Base-by-base conservation (phyloP, 495 filamentous ascomycete species). In the Glarea lozoyensis region DNA sequence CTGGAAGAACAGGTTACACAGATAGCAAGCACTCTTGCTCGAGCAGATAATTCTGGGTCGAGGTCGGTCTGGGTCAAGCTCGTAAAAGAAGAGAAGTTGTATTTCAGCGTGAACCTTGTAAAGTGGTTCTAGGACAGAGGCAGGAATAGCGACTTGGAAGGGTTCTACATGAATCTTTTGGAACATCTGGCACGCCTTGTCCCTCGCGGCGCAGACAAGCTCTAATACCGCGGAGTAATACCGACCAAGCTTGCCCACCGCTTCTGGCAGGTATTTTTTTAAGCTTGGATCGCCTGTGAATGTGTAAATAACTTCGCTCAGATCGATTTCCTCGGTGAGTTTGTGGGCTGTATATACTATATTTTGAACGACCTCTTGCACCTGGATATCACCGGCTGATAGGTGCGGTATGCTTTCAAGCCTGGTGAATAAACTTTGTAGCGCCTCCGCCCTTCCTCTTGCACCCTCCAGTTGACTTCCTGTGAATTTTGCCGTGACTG, bases 71-170 rank as follows among this genome's bases (percentile, higher is more conserved):
- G 52, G 44, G 31, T 63, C 45, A 42, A 61, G 33, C 43, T 67
- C 62, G 36, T 63, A 65, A 39, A 56, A 56, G 40, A 59, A 58
- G 32, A 65, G 51, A 19, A 67, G 48, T 39, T 67, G 62, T 16
- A 67, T 54, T 48, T 67, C 62, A n/a, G 64, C 64, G 48, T 67
- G 59, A 30, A 65, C 37, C 17, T 48, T 50, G n/a, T 17, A 21
- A 19, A 0, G 18, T 20, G 4, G 1, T 10, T 23, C 7, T 27
- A 33, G 3, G 3, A 50, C 1, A 46, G 19, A 32, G 27, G 32
- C 19, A 18, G 51, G 46, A 12, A 42, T 13, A 10, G 5, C 23
- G 11, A 54, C 40, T 19, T 50, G 43, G 37, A 53, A 40, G 15
- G 46, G 37, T 41, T 55, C 45, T 23, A 59, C 47, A 32, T 45